Evolutionary conservation across 2,329 filamentous ascomycete species (phyloP), one percentile per base, ranked within the genome.

Genomic region (Colletotrichum sp.): DNA sequence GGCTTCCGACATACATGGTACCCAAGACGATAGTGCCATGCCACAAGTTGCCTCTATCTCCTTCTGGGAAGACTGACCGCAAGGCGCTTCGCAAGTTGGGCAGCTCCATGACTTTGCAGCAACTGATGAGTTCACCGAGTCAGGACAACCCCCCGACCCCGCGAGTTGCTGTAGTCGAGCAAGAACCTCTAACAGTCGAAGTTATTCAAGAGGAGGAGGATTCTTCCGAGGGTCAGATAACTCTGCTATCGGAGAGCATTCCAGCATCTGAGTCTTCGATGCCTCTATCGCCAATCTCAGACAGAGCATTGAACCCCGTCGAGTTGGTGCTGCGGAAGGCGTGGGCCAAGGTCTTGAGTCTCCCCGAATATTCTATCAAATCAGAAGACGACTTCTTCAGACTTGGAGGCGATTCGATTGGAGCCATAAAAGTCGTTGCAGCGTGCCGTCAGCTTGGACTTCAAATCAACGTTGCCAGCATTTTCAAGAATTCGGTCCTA

Each of bases 391-490:
- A 78, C 59, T 83, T 83, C 64, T 78, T 83, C 13, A 67, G 70
- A 3, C 72, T 80, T 1, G 80, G 79, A 1, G 78, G 80, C 5
- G 79, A 82, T 62, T 83, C 81, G 1, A 74, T 82, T n/a, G 72
- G 67, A 1, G 80, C 81, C 15, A 82, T 82, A 73, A 79, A 76
- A 49, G 72, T 80, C 0, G 80, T 81, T 8, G 69, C 73, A 12
- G 73, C 62, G 2, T 76, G 73, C 28, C 69, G 69, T 13, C 36
- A 36, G 16, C 69, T 64, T 4, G 28, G 7, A 1, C n/a, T 76
- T 13, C 62, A 67, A 32, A 68, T 76, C 18, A 73, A 72, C 8
- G 73, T 76, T 6, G 62, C 39, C 16, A 76, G 26, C 24, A 76
- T 76, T 34, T 76, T 76, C 36, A 68, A 76, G 21, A 72, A 72